These are phyloP conservation scores for Phytophthora europaea DNA, from an alignment of 352 stramenopile species.

Conservation along the genomic window DNA sequence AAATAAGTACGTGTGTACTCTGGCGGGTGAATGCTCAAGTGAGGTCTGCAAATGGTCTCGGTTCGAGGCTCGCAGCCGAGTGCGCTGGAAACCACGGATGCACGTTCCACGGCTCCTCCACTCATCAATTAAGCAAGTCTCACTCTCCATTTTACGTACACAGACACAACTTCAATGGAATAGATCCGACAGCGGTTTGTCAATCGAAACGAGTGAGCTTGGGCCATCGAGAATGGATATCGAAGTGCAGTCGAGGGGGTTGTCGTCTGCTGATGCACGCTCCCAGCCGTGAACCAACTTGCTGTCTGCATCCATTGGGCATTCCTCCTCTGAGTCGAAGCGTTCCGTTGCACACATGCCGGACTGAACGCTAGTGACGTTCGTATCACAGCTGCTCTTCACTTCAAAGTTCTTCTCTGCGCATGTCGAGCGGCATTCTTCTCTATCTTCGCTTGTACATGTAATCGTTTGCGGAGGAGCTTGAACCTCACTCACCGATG, in stretches of 20 bases:
- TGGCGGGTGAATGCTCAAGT: too few species aligned
- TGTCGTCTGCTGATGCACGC: constrained; percentile 8
- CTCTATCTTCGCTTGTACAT: not conserved
- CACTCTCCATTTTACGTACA: too few species aligned
- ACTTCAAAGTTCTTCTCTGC: not conserved
- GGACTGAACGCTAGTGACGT: not conserved
- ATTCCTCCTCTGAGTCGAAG: constrained; percentile 18
- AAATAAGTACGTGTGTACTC: too few species aligned
- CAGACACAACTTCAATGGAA: constrained; percentile 19
- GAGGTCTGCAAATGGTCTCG: too few species aligned
- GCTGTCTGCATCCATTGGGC: constrained; percentile 39
- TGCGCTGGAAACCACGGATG: too few species aligned
- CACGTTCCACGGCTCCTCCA: too few species aligned
- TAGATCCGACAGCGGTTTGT: constrained; percentile 22
- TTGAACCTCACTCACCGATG: not conserved
- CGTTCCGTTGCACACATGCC: not conserved
- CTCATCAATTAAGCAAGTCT: too few species aligned
- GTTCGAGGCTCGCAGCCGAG: too few species aligned
- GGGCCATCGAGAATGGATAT: constrained; percentile 38
- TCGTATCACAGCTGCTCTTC: not conserved
- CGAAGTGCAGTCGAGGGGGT: constrained; percentile 43
- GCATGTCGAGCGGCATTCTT: not conserved
- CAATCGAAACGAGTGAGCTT: constrained; percentile 43
- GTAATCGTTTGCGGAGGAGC: not conserved
- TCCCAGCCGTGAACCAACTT: constrained; percentile 36